A percentile compares a stretch with the other conserved stretches of the same genome.
Conservation (phyloP, 139 green algal species). For the Chlorella sp. region DNA sequence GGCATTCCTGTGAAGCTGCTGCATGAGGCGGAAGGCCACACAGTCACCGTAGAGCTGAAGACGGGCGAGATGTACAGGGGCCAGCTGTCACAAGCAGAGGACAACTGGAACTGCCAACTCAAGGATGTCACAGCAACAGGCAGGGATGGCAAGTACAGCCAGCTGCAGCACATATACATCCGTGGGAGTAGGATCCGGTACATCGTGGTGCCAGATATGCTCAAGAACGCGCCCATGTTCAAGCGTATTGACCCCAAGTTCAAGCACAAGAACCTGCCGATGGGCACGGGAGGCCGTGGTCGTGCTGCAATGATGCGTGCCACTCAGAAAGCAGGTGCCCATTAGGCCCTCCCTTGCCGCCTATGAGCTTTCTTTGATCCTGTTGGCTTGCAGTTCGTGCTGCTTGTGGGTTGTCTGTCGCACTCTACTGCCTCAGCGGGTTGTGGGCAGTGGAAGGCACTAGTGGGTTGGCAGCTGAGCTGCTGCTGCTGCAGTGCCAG, state of each 20-base stretch:
- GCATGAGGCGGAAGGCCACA: conserved; percentile 95
- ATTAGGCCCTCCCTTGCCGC: no score
- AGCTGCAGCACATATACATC: conserved; percentile 91
- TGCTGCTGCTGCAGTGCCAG: no score
- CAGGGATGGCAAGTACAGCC: conserved; percentile 59
- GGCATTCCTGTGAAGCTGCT: conserved; percentile 89
- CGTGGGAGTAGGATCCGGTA: conserved; percentile 77
- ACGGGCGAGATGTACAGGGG: conserved; percentile 92
- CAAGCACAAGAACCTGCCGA: conserved; percentile 55
- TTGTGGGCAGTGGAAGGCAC: no score
- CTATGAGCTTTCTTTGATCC: no score
- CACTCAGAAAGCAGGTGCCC: conserved; percentile 53
- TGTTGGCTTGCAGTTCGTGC: no score
- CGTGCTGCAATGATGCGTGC: conserved; percentile 60
- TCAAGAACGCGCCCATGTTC: conserved; percentile 99
- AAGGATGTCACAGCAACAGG: conserved; percentile 88
- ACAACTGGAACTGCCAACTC: conserved; percentile 99
- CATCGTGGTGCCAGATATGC: conserved; percentile 97
- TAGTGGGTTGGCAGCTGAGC: no score
- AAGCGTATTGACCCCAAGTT: conserved; percentile 95
- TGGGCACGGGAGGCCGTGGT: conserved; percentile 65
- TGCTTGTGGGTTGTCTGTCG: no score
- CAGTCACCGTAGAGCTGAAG: conserved; percentile 96
- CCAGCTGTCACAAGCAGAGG: conserved; percentile 87
- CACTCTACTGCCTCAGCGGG: no score